Evolutionary conservation across 768 basidiomycete genomes (phyloP), one percentile per base, ranked within the genome.

Genomic region (Leccinum sublutescens): DNA sequence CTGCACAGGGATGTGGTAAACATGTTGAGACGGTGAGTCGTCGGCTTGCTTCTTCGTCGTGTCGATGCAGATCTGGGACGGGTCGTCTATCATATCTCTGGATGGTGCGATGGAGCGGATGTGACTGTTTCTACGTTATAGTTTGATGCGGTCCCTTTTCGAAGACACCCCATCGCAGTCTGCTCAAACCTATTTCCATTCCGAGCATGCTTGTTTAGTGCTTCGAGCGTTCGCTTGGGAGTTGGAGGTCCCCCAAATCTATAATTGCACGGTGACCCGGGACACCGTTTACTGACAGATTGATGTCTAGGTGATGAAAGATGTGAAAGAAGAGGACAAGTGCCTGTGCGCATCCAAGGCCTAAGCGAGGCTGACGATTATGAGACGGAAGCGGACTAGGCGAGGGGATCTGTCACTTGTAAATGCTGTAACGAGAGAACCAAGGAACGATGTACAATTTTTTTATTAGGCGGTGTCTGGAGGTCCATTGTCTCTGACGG

Each of bases 11-110:
- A 52, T 91, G 89, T 62, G 89, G 89, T 10, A 65, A 66, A 58
- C 89, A 91, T 72, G 82, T 80, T 68, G 84, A 88, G 54, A 60
- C 74, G 71, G 88, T 87, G 72, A 80, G 82, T 78, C 50, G 61
- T 60, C 36, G 29, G 34, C 38, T 58, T 58, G 55, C 29, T n/a
- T 45, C n/a, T 53, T 62, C 58, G 60, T 56, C 55, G 58, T 55
- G 56, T 55, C 52, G 58, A 45, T 57, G 55, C 43, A 45, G 58
- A 63, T 66, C 55, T 60, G 61, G 70, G 59, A 33, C 34, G 64
- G 64, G 58, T 54, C 56, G 50, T 27, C 54, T 60, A 36, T 62
- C 58, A 29, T 29, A 23, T 33, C 55, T 62, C 56, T 47, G 53
- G 29, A 43, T 50, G 54, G 50, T 33, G 50, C 45, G 27, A 60